A percentile compares a stretch with the other conserved stretches of the same genome.
Evolutionary conservation across 495 filamentous ascomycete species (phyloP).

Genomic region (Daldinia loculata): DNA sequence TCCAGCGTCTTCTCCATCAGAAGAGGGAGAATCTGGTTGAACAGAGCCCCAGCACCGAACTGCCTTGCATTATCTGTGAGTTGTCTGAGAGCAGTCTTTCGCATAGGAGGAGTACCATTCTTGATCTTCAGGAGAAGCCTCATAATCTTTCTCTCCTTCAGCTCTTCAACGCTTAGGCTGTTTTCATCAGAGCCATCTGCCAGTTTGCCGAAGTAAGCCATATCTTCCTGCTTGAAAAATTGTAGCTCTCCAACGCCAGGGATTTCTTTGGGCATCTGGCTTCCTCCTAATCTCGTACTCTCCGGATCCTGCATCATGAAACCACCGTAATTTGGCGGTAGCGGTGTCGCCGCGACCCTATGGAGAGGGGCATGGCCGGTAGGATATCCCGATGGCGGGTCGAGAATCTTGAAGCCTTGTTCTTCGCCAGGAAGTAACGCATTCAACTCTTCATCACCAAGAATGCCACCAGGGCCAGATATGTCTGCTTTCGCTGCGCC

Average conservation of each 20-base stretch:
- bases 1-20: slow-evolving; percentile 99
- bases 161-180: slow-evolving; percentile 87
- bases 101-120: slow-evolving; percentile 98
- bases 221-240: slow-evolving; percentile 99
- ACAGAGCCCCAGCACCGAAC: slow-evolving; percentile 93
- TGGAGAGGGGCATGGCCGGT: slow-evolving; percentile 80
- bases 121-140: slow-evolving; percentile 96
- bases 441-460: slow-evolving; percentile 95
- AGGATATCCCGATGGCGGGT: slow-evolving; percentile 91
- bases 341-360: slow-evolving; percentile 79
- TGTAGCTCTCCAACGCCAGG: slow-evolving; percentile 97
- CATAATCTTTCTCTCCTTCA: slow-evolving; percentile 99
- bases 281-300: slow-evolving; percentile 78
- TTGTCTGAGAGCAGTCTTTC: slow-evolving; percentile 98
- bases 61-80: slow-evolving; percentile 97
- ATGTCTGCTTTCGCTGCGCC: slow-evolving; percentile 75
- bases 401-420: slow-evolving; percentile 92
- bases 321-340: slow-evolving; percentile 69
- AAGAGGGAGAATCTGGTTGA: slow-evolving; percentile 96
- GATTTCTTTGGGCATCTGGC: slow-evolving; percentile 95
- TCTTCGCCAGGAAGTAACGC: slow-evolving; percentile 78
- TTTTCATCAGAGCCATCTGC: slow-evolving; percentile 96
- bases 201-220: slow-evolving; percentile 98
- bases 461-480: slow-evolving; percentile 76
- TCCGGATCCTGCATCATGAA: slow-evolving; percentile 99